Evolutionary conservation across 129 eudicot species (phyloP), one percentile per base, ranked within the genome.

Genomic region (Lactuca saligna): DNA sequence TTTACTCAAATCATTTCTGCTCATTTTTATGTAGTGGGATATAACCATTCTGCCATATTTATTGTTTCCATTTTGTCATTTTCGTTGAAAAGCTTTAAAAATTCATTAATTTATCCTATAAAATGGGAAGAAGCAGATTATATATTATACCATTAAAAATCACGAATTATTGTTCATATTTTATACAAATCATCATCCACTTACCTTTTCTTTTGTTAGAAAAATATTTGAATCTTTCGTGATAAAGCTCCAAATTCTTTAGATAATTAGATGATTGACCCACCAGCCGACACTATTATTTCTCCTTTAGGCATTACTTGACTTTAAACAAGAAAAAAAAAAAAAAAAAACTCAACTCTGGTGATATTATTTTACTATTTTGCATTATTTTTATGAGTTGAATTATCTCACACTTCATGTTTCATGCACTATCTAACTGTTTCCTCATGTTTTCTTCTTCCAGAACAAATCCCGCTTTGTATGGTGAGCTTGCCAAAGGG

Each of bases 401-500:
- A 72, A 15, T 41, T 73, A 46, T 64, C 15, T 54, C 25, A 5
- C 33, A 39, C 6, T 73, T 64, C 37, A n/a, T 54, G 37, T 39
- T 46, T 39, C 41, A 48, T 56, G 49, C 46, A 5, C 9, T 25
- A 29, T 17, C 53, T 11, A 57, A 74, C 53, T 13, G 46, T 29
- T 55, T 54, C 67, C 17, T 69, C 54, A 0, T 5, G 5, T 41
- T 46, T 39, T n/a, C 17, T 34, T 49, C 71, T 54, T 80, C 68
- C 88, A 90, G 97, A 70, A 69, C 79, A 66, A 78, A 90, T 63
- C 91, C 97, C 62, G 82, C 65, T 41, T 73, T 87, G 84, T 90
- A 61, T 64, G 87, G 83, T 61, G 85, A 71, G 73, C 95, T 90
- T 63, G 85, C 91, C 39, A 85, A 69, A 72, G 81, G 89, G 53